These are phyloP conservation scores for Cruciata laevipes DNA, from an alignment of 257 asterid species.

Conservation along the genomic window DNA sequence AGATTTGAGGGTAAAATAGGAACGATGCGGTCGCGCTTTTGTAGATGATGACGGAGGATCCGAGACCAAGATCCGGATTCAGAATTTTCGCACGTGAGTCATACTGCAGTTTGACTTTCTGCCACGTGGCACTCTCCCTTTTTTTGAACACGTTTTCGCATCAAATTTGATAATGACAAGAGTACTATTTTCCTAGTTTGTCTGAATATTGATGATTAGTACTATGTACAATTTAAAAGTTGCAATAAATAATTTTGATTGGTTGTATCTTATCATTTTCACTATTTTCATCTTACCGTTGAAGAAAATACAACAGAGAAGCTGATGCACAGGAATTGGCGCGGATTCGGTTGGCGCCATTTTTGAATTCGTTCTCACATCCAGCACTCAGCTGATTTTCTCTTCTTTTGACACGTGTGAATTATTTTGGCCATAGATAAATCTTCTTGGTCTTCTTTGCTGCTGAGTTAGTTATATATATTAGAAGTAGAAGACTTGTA, in stretches of 20 bases:
- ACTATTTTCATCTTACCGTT: neutral
- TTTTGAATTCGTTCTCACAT: too few relatives aligned
- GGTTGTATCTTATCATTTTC: neutral
- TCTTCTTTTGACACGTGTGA: too few relatives aligned
- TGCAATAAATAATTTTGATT: too few relatives aligned
- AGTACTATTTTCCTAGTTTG: neutral
- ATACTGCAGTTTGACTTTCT: slow-evolving; percentile 5
- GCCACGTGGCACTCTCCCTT: slow-evolving; percentile 6
- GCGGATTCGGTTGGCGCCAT: too few relatives aligned
- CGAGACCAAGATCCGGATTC: slow-evolving; percentile 39
- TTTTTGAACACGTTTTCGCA: neutral
- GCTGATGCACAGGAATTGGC: too few relatives aligned
- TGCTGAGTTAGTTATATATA: too few relatives aligned
- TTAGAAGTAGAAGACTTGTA: too few relatives aligned
- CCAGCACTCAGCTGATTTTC: too few relatives aligned
- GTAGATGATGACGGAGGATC: slow-evolving; percentile 42
- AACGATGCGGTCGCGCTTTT: slow-evolving; percentile 32
- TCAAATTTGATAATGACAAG: neutral
- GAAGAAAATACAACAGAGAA: too few relatives aligned
- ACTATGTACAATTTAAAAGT: too few relatives aligned
- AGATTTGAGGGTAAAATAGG: slow-evolving; percentile 22
- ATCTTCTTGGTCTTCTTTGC: too few relatives aligned
- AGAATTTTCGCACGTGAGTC: slow-evolving; percentile 29
- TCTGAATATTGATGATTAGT: neutral
- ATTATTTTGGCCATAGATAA: too few relatives aligned